Evolutionary conservation across 129 eudicot species (phyloP), one percentile per base, ranked within the genome.

Genomic region (Tagetes patula): DNA sequence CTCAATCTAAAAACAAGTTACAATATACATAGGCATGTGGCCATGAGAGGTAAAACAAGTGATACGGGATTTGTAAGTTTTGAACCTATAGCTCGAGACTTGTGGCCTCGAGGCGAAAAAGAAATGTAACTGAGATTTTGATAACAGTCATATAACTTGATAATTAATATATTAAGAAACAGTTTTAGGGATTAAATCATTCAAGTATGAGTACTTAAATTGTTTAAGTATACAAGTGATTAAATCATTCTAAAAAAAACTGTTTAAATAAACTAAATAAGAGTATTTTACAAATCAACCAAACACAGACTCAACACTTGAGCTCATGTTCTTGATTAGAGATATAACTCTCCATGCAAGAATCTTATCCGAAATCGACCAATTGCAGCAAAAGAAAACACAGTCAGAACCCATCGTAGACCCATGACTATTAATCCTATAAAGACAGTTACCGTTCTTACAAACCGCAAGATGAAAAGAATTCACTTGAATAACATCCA

Each of bases 311-410:
- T 32, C 61, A 72, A 68, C 74, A 67, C 46, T 69, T 5, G 67
- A 36, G 54, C 78, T 80, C 74, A 85, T 47, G 55, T 71, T 80
- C 83, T 78, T 87, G 72, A 87, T 65, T 8, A 62, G 13, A 62
- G 88, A 83, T 43, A 87, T 77, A 70, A 87, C 79, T 74, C 77
- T 85, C 94, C 93, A 81, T 77, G 89, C 93, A 74, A 85, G 79
- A 47, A 79, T 46, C 67, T 85, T 81, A 48, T 90, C 94, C 42
- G 75, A 73, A 63, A 48, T 73, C 53, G 83, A 81, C 94, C 93
- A 90, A 12, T 73, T 76, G 74, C 93, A 90, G 77, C 96, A 85
- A 69, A 83, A 79, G 40, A 74, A 67, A 5, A 78, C 49, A 0
- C 71, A 45, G n/a, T 75, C 77, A 53, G 74, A 71, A 4, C 13